These are phyloP conservation scores for Dioscorea zingiberensis DNA, from an alignment of 106 monocot species.

Conservation along the genomic window DNA sequence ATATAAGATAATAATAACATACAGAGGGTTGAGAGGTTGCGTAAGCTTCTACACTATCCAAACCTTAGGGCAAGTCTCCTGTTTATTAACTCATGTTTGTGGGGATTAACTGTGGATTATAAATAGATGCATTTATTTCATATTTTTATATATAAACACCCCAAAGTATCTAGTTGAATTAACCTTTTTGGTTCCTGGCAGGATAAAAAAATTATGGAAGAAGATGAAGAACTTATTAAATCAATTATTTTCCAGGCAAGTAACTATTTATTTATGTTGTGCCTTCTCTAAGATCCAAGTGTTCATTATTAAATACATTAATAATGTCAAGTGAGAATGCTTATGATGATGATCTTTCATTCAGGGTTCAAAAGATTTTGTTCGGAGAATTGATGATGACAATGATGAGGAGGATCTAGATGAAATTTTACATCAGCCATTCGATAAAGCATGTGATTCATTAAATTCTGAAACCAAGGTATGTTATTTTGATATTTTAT, in stretches of 20 bases:
- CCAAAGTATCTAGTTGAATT: not conserved
- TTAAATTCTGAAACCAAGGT: constrained; percentile 13
- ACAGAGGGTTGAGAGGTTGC: too few relatives aligned
- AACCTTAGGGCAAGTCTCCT: too few relatives aligned
- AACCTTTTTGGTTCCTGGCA: constrained; percentile 19
- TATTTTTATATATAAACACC: too few relatives aligned
- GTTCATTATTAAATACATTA: not conserved
- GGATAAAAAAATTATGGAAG: constrained; percentile 62
- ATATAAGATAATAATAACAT: too few relatives aligned
- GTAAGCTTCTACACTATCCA: too few relatives aligned
- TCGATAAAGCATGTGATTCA: constrained; percentile 5
- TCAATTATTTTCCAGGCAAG: constrained; percentile 62
- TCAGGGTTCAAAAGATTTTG: constrained; percentile 60
- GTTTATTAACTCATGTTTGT: too few relatives aligned
- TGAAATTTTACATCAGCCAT: not conserved
- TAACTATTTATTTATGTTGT: not conserved
- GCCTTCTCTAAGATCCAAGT: not conserved
- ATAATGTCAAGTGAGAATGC: not conserved
- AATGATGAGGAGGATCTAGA: constrained; percentile 19
- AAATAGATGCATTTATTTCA: too few relatives aligned
- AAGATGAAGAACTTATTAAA: constrained; percentile 82
- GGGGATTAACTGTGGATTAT: too few relatives aligned
- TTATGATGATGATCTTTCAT: not conserved
- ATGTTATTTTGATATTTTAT: constrained; percentile 1
- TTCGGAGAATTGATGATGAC: constrained; percentile 63